Percentiles rank a stretch among this genome's conserved stretches.
Conservation (phyloP, 2,329 filamentous ascomycete genomes). For the Rhinocladiella mackenziei region DNA sequence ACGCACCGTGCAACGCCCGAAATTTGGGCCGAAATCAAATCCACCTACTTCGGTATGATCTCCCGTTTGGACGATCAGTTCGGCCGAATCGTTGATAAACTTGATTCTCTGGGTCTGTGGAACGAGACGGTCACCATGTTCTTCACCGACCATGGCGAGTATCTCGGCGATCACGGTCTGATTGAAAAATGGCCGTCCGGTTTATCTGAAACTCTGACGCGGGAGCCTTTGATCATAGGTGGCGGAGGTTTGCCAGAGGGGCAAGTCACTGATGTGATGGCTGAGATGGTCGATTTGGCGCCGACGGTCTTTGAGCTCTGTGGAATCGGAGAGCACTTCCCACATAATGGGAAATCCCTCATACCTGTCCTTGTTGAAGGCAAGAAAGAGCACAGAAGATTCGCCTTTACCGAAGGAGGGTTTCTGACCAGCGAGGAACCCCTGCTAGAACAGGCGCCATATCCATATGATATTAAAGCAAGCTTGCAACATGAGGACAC, state of each 20-base stretch:
- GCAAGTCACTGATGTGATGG: slow-evolving; percentile 35
- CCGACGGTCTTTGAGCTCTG: slow-evolving; percentile 44
- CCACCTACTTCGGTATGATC: slow-evolving; percentile 49
- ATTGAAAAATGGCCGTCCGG: slow-evolving; percentile 51
- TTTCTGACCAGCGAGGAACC: slow-evolving; percentile 46
- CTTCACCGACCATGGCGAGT: slow-evolving; percentile 41
- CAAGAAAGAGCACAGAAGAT: slow-evolving; percentile 36
- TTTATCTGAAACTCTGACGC: slow-evolving; percentile 41
- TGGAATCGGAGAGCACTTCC: slow-evolving; percentile 39
- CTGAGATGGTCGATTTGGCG: slow-evolving; percentile 47
- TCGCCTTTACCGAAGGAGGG: slow-evolving; percentile 45
- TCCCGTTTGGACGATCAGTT: slow-evolving; percentile 47
- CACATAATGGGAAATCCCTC: slow-evolving; percentile 41
- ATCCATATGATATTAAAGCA: slow-evolving; percentile 47
- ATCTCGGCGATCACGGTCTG: slow-evolving; percentile 46
- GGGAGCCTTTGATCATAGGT: slow-evolving; percentile 45
- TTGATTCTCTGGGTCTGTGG: slow-evolving; percentile 2
- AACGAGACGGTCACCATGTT: slow-evolving; percentile 33
- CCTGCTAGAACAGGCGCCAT: slow-evolving; percentile 43
- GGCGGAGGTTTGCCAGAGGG: slow-evolving; percentile 41
- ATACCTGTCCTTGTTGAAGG: slow-evolving; percentile 32
- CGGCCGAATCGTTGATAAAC: slow-evolving; percentile 29
- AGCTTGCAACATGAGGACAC: slow-evolving; percentile 47
- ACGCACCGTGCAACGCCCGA: slow-evolving; percentile 41
- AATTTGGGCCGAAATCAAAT: slow-evolving; percentile 45